Evolutionary conservation across 257 asterid species (phyloP).

Genomic region (Capsicum rhomboideum): DNA sequence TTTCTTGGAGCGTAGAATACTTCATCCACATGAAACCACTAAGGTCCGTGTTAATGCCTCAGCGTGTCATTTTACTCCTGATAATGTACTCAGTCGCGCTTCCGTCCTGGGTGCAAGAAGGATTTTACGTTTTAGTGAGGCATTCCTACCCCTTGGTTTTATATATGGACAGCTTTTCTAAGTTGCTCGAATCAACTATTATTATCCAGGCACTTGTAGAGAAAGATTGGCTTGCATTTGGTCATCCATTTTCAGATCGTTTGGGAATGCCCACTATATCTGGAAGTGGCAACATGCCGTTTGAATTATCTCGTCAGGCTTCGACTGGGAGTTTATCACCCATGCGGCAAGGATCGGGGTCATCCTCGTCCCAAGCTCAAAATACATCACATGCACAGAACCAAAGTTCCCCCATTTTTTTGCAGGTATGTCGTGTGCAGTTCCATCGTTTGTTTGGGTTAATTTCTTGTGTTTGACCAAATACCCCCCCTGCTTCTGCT

Average conservation of each 20-base stretch:
- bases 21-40: neutral
- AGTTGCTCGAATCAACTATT: constrained; percentile 12
- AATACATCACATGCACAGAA: constrained; percentile 76
- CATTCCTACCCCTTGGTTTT: neutral
- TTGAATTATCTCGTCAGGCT: constrained; percentile 70
- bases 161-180: constrained; percentile 4
- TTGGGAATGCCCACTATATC: constrained; percentile 67
- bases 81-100: neutral
- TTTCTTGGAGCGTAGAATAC: neutral
- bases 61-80: neutral
- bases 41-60: neutral
- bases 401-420: constrained; percentile 81
- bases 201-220: constrained; percentile 74
- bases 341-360: constrained; percentile 58
- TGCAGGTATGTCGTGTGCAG: constrained; percentile 50
- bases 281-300: constrained; percentile 55
- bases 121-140: neutral
- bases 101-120: neutral
- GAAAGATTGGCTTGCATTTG: constrained; percentile 99
- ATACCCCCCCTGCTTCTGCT: neutral
- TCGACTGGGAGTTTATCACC: constrained; percentile 75
- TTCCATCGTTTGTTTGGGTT: neutral
- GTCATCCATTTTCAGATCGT: constrained; percentile 99
- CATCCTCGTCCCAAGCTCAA: constrained; percentile 48
- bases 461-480: neutral